Percentiles rank a stretch among this genome's conserved stretches.
phyloP scores from a whole-genome alignment of 2,329 filamentous ascomycete genomes.

The Aspergillus flavus region DNA sequence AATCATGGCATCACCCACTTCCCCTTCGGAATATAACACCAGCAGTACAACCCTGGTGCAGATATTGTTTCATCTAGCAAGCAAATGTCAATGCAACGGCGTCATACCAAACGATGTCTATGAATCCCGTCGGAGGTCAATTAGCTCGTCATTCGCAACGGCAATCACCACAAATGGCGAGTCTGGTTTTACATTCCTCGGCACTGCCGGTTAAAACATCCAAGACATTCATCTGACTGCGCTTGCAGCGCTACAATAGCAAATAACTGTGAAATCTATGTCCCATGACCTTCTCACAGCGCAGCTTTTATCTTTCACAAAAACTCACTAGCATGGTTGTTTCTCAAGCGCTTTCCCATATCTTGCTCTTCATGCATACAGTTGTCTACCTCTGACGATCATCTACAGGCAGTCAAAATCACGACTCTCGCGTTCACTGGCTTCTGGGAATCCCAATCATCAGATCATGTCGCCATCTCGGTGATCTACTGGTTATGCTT shows the following conservation, averaged over 20 bases:
- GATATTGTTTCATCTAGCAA: not conserved
- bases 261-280: not conserved
- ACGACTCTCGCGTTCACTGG: not conserved
- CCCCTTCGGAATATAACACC: not conserved
- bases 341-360: not conserved
- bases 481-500: not conserved
- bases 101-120: not conserved
- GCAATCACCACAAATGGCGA: not conserved
- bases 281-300: not conserved
- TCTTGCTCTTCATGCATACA: not conserved
- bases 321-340: not conserved
- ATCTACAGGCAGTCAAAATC: not conserved
- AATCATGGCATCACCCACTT: not conserved
- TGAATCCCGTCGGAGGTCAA: not conserved
- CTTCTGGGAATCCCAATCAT: not conserved
- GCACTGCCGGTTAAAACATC: not conserved
- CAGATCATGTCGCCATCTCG: not conserved
- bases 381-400: not conserved
- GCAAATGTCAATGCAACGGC: not conserved
- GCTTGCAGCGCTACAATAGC: not conserved
- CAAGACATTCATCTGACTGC: not conserved
- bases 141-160: not conserved
- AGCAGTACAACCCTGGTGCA: not conserved
- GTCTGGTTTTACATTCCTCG: not conserved
- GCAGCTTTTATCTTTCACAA: not conserved